Evolutionary conservation across 176 grass and related monocot genomes (phyloP).

Genomic region (Thalia dealbata): DNA sequence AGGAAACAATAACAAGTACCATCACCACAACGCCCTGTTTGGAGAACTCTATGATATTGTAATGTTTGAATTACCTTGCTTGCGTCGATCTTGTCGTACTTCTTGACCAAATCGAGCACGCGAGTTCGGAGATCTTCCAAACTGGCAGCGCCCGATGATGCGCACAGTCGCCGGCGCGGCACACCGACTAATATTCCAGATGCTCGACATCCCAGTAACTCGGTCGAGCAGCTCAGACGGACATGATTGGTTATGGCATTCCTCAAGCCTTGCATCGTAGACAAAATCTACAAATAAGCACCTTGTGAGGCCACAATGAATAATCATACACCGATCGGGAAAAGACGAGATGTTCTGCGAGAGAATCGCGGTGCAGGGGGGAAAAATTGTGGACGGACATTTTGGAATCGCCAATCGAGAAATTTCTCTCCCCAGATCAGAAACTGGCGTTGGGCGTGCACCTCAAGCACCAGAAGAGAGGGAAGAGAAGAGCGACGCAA

Average conservation of each 20-base stretch:
- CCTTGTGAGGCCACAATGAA: background rate
- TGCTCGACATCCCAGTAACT: background rate
- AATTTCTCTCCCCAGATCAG: background rate
- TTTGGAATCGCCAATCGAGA: background rate
- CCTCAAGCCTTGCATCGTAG: background rate
- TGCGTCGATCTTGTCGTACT: constrained; percentile 46
- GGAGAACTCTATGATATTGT: background rate
- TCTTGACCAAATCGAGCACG: constrained; percentile 48
- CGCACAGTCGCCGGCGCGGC: constrained; percentile 3
- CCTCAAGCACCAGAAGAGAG: constrained; percentile 5
- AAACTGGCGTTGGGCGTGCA: background rate
- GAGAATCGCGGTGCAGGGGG: background rate
- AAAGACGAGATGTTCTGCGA: background rate
- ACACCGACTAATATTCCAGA: background rate
- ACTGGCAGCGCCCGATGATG: background rate
- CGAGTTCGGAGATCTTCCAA: constrained; percentile 24
- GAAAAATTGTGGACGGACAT: background rate
- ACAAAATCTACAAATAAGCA: background rate
- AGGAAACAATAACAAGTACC: background rate
- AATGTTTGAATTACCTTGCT: constrained; percentile 34
- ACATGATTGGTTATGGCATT: background rate
- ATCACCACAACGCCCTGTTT: background rate
- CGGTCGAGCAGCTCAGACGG: background rate
- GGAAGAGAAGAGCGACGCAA: background rate
- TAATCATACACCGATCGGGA: background rate